A percentile compares a stretch with the other conserved stretches of the same genome.
Evolutionary conservation across 306 rosid species (phyloP).

Genomic region (Crataegus laevigata): DNA sequence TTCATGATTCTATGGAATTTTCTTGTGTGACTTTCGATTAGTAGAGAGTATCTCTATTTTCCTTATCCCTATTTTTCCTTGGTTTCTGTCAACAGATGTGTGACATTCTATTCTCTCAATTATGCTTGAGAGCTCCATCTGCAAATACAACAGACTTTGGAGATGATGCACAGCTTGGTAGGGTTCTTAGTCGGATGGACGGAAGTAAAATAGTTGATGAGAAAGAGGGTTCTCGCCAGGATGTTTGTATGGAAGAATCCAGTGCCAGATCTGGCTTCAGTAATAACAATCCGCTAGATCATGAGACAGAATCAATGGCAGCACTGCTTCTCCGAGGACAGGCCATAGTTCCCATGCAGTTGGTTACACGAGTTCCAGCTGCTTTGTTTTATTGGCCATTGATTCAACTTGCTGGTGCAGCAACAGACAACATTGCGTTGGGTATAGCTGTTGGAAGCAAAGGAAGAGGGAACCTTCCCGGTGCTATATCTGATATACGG

Average conservation of each 20-base stretch:
- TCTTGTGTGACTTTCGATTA: not conserved
- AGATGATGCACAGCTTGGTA: slow-evolving; percentile 48
- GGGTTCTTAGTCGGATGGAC: slow-evolving; percentile 25
- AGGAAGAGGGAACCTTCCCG: slow-evolving; percentile 96
- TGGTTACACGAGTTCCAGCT: slow-evolving; percentile 90
- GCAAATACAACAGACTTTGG: slow-evolving; percentile 50
- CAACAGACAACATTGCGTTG: slow-evolving; percentile 84
- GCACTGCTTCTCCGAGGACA: slow-evolving; percentile 81
- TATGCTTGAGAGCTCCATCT: slow-evolving; percentile 83
- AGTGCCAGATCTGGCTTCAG: slow-evolving; percentile 39
- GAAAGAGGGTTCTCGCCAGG: slow-evolving; percentile 36
- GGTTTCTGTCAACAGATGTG: slow-evolving; percentile 70
- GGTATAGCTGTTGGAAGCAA: slow-evolving; percentile 99
- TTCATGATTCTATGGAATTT: not conserved
- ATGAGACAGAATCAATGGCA: slow-evolving; percentile 71
- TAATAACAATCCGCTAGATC: slow-evolving; percentile 44
- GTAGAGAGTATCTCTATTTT: not conserved
- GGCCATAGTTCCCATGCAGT: slow-evolving; percentile 89
- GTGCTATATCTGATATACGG: slow-evolving; percentile 93
- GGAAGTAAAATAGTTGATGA: slow-evolving; percentile 37
- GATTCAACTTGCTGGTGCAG: slow-evolving; percentile 96
- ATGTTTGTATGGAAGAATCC: slow-evolving; percentile 48
- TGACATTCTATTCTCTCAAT: slow-evolving; percentile 87
- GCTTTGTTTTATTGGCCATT: slow-evolving; percentile 90
- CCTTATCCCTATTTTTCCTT: not conserved